phyloP scores from a whole-genome alignment of 1,139 yeast genomes.

The Wickerhamomyces sp. region DNA sequence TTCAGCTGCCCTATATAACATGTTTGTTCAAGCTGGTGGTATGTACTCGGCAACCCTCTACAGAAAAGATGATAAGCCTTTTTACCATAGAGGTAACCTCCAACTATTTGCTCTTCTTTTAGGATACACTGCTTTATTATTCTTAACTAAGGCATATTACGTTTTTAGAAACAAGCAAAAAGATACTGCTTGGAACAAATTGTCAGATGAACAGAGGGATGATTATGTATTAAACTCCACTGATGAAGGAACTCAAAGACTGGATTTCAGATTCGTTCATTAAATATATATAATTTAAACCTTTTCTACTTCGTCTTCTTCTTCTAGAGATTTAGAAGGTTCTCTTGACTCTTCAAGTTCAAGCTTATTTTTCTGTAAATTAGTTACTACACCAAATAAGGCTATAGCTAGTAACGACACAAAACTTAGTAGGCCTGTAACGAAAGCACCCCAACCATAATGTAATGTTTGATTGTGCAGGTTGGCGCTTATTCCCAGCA shows the following conservation, averaged over 20 bases:
- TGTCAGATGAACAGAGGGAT: slow-evolving; percentile 38
- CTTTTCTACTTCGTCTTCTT: not conserved
- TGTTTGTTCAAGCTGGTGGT: slow-evolving; percentile 53
- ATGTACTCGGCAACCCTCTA: slow-evolving; percentile 51
- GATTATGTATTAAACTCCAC: slow-evolving; percentile 32
- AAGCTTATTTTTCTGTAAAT: no score
- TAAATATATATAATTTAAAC: slow-evolving; percentile 2
- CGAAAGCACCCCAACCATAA: no score
- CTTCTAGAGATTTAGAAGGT: no score
- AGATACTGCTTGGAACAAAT: slow-evolving; percentile 35
- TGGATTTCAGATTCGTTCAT: slow-evolving; percentile 34
- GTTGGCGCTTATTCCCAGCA: no score
- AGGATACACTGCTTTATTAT: not conserved
- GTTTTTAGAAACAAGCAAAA: slow-evolving; percentile 35
- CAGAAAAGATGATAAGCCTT: slow-evolving; percentile 49
- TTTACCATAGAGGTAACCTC: slow-evolving; percentile 48
- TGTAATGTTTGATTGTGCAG: no score
- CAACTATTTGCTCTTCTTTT: slow-evolving; percentile 30
- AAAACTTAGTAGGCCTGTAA: no score
- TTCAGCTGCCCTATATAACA: slow-evolving; percentile 60
- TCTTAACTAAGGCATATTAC: slow-evolving; percentile 22
- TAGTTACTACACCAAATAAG: no score
- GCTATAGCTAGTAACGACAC: no score
- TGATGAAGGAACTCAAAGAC: slow-evolving; percentile 42
- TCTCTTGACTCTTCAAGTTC: no score